These are phyloP conservation scores for Diutina mesorugosa DNA, from an alignment of 1,139 yeast genomes.

Conservation along the genomic window DNA sequence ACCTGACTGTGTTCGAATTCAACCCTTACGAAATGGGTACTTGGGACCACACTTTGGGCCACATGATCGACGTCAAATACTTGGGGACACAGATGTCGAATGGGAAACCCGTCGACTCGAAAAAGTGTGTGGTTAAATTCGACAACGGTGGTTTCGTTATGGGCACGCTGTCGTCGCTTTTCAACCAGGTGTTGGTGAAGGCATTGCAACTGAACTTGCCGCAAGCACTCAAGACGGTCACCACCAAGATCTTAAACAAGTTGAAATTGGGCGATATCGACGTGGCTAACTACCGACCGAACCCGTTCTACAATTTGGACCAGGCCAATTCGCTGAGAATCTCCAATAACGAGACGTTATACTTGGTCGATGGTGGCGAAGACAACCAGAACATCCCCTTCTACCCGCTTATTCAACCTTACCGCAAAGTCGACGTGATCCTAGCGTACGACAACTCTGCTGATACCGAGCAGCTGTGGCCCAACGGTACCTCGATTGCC, in stretches of 20 bases:
- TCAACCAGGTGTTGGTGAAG: slow-evolving; percentile 36
- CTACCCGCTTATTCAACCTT: slow-evolving; percentile 59
- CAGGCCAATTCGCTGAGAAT: slow-evolving; percentile 8
- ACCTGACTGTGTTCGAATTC: slow-evolving; percentile 39
- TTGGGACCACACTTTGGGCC: slow-evolving; percentile 39
- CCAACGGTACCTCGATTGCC: slow-evolving; percentile 62
- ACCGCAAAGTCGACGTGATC: slow-evolving; percentile 63
- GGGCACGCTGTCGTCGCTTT: slow-evolving; percentile 64
- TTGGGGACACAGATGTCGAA: slow-evolving; percentile 33
- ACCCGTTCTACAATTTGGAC: slow-evolving; percentile 11
- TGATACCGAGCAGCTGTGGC: slow-evolving; percentile 59
- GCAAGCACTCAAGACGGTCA: slow-evolving; percentile 5
- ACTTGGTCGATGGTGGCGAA: slow-evolving; percentile 20
- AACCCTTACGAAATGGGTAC: slow-evolving; percentile 63
- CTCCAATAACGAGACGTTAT: slow-evolving; percentile 10
- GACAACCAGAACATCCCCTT: slow-evolving; percentile 72
- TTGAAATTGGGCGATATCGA: slow-evolving; percentile 8
- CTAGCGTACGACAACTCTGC: slow-evolving; percentile 84
- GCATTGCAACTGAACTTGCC: slow-evolving; percentile 5
- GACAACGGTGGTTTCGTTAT: slow-evolving; percentile 67
- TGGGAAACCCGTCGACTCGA: slow-evolving; percentile 11
- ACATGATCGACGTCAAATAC: slow-evolving; percentile 40
- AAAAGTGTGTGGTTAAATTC: slow-evolving; percentile 38
- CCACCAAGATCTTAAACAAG: background rate
- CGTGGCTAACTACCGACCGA: slow-evolving; percentile 13